These are phyloP conservation scores for Endocladia muricata DNA, from an alignment of 31 red algal species.

Conservation along the genomic window DNA sequence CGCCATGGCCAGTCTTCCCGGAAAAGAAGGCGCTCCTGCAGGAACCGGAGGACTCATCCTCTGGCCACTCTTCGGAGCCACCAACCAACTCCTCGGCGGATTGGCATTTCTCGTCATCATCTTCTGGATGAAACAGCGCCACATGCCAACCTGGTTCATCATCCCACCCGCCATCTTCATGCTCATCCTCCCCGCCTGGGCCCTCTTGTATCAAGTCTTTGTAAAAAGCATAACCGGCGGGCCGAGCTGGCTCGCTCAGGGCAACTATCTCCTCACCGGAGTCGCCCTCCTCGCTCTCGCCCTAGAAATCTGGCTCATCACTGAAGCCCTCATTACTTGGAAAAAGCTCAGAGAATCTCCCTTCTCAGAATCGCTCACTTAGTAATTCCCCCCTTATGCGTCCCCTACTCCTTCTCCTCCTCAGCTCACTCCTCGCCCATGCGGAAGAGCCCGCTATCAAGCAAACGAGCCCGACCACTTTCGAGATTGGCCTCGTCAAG, in stretches of 20 bases:
- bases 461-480: too few relatives aligned
- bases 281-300: background rate
- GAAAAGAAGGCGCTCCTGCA: background rate
- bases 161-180: background rate
- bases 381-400: too few relatives aligned
- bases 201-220: background rate
- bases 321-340: background rate
- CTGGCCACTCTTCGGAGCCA: background rate
- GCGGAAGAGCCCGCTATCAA: too few relatives aligned
- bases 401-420: too few relatives aligned
- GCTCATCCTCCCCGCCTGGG: background rate
- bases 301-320: background rate
- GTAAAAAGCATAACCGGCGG: background rate
- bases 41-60: background rate
- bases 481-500: too few relatives aligned
- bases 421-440: too few relatives aligned
- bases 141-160: background rate
- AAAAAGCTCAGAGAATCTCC: too few relatives aligned
- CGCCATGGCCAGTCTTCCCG: background rate
- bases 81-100: background rate
- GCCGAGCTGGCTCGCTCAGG: background rate
- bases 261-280: background rate
- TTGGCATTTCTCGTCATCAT: slow-evolving; percentile 2
- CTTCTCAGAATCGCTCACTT: too few relatives aligned
- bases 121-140: background rate